A percentile compares a stretch with the other conserved stretches of the same genome.
Conservation (phyloP, 1,284 basidiomycete species). For the Cutaneotrichosporon cavernicola region DNA sequence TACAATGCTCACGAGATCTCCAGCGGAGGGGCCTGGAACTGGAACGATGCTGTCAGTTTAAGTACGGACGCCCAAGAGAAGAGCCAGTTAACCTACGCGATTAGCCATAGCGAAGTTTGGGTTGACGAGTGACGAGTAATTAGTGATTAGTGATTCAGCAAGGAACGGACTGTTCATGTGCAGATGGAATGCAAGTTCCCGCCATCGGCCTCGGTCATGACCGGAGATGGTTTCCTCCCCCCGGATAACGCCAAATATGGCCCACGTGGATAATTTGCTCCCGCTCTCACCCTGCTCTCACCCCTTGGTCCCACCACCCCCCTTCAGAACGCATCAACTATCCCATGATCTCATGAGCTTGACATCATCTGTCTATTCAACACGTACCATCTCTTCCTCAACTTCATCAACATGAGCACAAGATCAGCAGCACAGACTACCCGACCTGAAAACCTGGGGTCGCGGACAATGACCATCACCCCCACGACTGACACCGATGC, state of each 20-base stretch:
- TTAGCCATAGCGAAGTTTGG: slow-evolving; percentile 6
- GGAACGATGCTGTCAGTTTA: slow-evolving; percentile 2
- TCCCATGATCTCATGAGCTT: neutral
- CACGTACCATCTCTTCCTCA: neutral
- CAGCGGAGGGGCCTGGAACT: slow-evolving; percentile 35
- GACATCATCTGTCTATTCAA: neutral
- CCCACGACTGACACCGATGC: slow-evolving; percentile 23
- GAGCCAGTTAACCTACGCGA: neutral
- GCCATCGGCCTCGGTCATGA: neutral
- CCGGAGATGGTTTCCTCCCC: neutral
- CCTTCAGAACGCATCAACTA: too few relatives aligned
- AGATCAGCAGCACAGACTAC: slow-evolving; percentile 53
- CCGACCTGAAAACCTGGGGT: slow-evolving; percentile 25
- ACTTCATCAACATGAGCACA: slow-evolving; percentile 33
- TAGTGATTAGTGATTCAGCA: neutral
- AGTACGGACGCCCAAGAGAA: neutral
- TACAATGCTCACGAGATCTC: slow-evolving; percentile 36
- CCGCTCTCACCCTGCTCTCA: neutral
- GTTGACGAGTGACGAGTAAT: neutral
- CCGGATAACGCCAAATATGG: too few relatives aligned
- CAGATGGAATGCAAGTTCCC: neutral
- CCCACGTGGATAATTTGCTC: neutral
- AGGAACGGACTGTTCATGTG: neutral
- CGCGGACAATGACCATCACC: slow-evolving; percentile 37
- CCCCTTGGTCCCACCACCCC: neutral